Base-by-base conservation (phyloP, 352 stramenopile genomes). In the Phytophthora cactorum region DNA sequence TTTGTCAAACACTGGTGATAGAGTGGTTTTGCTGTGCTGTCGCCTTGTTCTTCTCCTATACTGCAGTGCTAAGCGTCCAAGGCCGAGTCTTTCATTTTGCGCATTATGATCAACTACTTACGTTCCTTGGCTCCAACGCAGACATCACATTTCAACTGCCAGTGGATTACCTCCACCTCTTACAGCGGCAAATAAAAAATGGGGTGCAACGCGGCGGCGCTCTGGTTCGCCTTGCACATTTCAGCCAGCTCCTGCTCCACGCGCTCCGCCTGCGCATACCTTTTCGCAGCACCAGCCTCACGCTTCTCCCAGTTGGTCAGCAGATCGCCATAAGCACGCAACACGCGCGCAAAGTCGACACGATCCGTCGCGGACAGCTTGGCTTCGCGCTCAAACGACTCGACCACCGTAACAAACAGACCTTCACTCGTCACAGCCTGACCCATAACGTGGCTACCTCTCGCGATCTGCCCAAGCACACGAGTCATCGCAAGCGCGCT, bases 401-500 rank as follows among this genome's bases (percentile, higher is more conserved):
- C 82, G 31, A 91, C 62, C 4, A 88, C 85, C 7, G 78, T 88
- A 58, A 84, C 82, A 72, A 90, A 89, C 8, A 93, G 56, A 2
- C 82, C 85, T 66, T 93, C 85, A 47, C 79, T 85, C 10, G 82
- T 90, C 53, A 93, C 85, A 44, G 85, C 82, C 63, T 93, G 85
- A 14, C 78, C 81, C 25, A 90, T 69, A 0, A 46, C 53, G 54
- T 93, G 85, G 61, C 82, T 90, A 15, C 79, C 85, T n/a, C 75
- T 74, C 0, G 85, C 85, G 55, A 93, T 89, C 52, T 88, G 78
- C 50, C 81, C 69, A 60, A 93, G 69, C 36, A 91, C 81, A 31
- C 85, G 85, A 7, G 74, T 82, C 34, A 93, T 81, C 27, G 77
- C 82, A 28, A 93, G 68, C 38, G 80, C 74, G 15, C 81, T 85